These are phyloP conservation scores for Penicillium angulare DNA, from an alignment of 495 filamentous ascomycete genomes.

Conservation along the genomic window DNA sequence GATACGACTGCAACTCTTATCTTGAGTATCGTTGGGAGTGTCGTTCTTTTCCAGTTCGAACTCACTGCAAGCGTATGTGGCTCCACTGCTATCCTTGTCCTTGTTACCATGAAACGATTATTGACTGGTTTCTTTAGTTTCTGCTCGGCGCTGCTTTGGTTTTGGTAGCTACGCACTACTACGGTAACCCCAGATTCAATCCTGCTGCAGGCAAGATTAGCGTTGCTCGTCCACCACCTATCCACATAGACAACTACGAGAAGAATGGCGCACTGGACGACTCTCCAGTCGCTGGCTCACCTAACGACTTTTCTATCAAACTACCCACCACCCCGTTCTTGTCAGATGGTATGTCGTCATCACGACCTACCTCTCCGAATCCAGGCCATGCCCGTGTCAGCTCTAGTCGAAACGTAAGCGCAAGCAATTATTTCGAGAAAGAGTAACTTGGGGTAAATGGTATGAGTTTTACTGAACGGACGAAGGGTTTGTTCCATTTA, in stretches of 20 bases:
- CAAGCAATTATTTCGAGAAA: slow-evolving; percentile 34
- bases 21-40: slow-evolving; percentile 77
- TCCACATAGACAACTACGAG: slow-evolving; percentile 72
- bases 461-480: background rate
- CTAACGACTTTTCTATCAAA: slow-evolving; percentile 53
- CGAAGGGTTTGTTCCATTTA: background rate
- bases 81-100: background rate
- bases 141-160: slow-evolving; percentile 75
- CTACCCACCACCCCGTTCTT: slow-evolving; percentile 50
- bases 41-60: slow-evolving; percentile 79
- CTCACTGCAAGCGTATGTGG: slow-evolving; percentile 67
- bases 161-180: slow-evolving; percentile 78
- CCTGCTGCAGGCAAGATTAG: slow-evolving; percentile 44
- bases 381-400: slow-evolving; percentile 48
- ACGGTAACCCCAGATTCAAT: slow-evolving; percentile 51
- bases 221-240: slow-evolving; percentile 62
- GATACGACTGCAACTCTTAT: slow-evolving; percentile 88
- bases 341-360: slow-evolving; percentile 57
- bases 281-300: slow-evolving; percentile 38
- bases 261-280: slow-evolving; percentile 54
- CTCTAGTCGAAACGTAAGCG: slow-evolving; percentile 32
- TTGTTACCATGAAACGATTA: background rate
- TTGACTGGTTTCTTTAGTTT: slow-evolving; percentile 59
- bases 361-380: slow-evolving; percentile 62
- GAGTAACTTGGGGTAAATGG: slow-evolving; percentile 12